These are phyloP conservation scores for Andalucia godoyi DNA, from an alignment of 78 protist species.

Conservation along the genomic window DNA sequence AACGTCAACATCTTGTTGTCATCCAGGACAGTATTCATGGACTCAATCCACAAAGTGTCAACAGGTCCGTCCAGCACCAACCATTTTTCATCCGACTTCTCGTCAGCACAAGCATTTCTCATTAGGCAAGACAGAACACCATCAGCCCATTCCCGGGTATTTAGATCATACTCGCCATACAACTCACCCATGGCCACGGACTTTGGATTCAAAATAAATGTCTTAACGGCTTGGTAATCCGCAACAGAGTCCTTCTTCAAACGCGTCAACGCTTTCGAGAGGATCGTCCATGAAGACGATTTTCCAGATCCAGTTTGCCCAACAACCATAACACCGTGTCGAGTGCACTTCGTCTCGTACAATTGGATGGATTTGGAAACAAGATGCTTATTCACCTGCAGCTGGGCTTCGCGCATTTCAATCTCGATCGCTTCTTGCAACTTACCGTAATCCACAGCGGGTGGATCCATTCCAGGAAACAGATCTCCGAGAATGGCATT, in stretches of 20 bases:
- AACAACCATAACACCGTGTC: constrained; percentile 82
- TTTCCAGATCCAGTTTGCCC: constrained; percentile 65
- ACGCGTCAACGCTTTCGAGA: constrained; percentile 24
- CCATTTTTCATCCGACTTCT: constrained; percentile 41
- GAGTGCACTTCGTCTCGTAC: constrained; percentile 53
- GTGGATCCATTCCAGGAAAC: constrained; percentile 46
- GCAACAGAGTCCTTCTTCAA: constrained; percentile 1
- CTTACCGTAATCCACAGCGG: neutral
- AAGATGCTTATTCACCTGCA: constrained; percentile 6
- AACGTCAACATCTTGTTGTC: constrained; percentile 72
- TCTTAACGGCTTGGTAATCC: constrained; percentile 10
- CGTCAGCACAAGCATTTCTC: constrained; percentile 31
- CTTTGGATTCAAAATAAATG: constrained; percentile 53
- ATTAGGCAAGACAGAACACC: constrained; percentile 33
- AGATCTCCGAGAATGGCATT: constrained; percentile 39
- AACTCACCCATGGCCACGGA: constrained; percentile 38
- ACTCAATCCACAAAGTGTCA: constrained; percentile 73
- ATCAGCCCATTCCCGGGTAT: constrained; percentile 69
- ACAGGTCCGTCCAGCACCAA: constrained; percentile 67
- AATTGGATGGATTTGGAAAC: constrained; percentile 50
- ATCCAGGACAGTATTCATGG: constrained; percentile 79
- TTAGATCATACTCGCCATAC: constrained; percentile 39
- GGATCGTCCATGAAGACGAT: constrained; percentile 44
- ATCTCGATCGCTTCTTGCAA: constrained; percentile 14
- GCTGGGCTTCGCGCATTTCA: constrained; percentile 3